These are phyloP conservation scores for Trypanosoma brucei DNA, from an alignment of 208 protist genomes.

Conservation along the genomic window DNA sequence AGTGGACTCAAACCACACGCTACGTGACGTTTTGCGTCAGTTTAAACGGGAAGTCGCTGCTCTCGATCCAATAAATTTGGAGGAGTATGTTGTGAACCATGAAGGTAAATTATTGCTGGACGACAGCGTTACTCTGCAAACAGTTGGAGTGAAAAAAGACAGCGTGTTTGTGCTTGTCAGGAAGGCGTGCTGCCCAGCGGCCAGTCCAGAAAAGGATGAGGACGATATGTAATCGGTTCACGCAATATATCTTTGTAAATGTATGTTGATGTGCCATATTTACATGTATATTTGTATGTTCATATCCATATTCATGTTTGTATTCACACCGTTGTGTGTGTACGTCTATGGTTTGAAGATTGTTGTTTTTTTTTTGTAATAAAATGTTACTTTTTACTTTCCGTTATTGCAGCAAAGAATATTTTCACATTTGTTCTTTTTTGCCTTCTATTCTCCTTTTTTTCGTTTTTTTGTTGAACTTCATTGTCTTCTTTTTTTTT, in stretches of 20 bases:
- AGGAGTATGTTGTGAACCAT: conserved; percentile 39
- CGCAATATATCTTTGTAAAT: not conserved
- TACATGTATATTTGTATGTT: too few species aligned
- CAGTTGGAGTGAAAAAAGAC: conserved; percentile 19
- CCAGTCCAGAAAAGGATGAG: conserved; percentile 21
- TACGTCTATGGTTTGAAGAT: too few species aligned
- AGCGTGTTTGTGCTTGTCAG: conserved; percentile 43
- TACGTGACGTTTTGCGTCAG: conserved; percentile 34
- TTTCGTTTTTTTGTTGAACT: too few species aligned
- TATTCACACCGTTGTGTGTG: too few species aligned
- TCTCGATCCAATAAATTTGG: conserved; percentile 50
- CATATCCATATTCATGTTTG: too few species aligned
- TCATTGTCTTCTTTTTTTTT: too few species aligned
- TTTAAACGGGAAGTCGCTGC: conserved; percentile 26
- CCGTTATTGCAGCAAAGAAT: too few species aligned
- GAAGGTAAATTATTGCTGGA: conserved; percentile 39
- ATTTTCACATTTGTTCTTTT: too few species aligned
- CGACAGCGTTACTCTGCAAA: conserved; percentile 29
- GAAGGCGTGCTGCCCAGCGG: conserved; percentile 24
- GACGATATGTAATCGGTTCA: conserved; percentile 9
- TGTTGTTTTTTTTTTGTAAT: too few species aligned
- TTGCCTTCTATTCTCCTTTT: too few species aligned
- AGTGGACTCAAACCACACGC: conserved; percentile 27
- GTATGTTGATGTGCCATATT: not conserved
- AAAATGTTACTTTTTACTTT: too few species aligned